phyloP scores from a whole-genome alignment of 2,329 filamentous ascomycete species.

The Colletotrichum orchidophilum region DNA sequence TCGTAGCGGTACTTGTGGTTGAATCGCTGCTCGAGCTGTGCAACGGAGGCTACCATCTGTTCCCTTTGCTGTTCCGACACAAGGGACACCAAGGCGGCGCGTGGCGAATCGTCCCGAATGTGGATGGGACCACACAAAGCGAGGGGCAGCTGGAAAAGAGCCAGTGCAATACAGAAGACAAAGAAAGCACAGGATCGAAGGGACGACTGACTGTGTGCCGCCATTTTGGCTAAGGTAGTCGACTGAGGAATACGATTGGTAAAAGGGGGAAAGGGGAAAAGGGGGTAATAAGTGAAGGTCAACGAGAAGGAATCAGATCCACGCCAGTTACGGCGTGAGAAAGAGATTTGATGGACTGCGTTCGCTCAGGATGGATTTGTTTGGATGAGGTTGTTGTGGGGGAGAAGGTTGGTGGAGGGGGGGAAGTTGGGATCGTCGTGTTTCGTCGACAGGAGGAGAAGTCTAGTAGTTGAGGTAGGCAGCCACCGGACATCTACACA shows the following conservation, averaged over 20 bases:
- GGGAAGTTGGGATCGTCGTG: neutral
- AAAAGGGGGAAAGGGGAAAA: neutral
- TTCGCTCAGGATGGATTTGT: neutral
- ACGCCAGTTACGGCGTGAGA: neutral
- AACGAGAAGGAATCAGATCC: neutral
- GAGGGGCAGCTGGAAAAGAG: neutral
- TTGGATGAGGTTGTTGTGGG: neutral
- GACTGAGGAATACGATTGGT: neutral
- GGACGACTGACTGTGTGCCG: neutral
- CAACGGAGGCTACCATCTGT: slow-evolving; percentile 75
- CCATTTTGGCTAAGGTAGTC: slow-evolving; percentile 18
- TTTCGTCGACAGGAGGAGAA: neutral
- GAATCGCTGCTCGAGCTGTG: slow-evolving; percentile 68
- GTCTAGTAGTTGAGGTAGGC: neutral
- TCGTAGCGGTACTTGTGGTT: slow-evolving; percentile 86
- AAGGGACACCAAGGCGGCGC: slow-evolving; percentile 66
- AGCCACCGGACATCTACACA: neutral
- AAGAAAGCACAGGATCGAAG: neutral
- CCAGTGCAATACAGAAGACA: neutral
- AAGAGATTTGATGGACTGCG: neutral
- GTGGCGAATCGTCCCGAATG: slow-evolving; percentile 38
- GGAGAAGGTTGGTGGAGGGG: neutral
- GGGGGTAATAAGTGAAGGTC: neutral
- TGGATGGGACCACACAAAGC: slow-evolving; percentile 9
- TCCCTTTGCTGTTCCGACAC: slow-evolving; percentile 77